Evolutionary conservation across 1,139 yeast genomes (phyloP).

Genomic region (Zygoascus sp.): DNA sequence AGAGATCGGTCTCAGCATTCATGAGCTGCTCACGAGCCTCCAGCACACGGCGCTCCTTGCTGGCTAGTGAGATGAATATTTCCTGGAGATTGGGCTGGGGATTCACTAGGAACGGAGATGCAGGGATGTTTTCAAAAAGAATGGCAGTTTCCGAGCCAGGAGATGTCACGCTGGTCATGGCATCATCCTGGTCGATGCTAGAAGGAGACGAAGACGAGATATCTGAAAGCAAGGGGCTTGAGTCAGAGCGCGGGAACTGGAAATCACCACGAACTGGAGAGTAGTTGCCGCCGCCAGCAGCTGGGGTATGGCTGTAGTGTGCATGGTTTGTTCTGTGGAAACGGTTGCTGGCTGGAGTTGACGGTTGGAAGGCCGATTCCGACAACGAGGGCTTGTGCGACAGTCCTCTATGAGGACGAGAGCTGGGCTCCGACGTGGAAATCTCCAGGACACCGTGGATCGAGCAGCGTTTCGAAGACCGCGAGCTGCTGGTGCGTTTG

Average conservation of each 20-base stretch:
- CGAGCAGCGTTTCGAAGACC: constrained; percentile 5
- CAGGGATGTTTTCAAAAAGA: background rate
- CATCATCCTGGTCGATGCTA: constrained; percentile 14
- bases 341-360: constrained; percentile 8
- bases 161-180: constrained; percentile 11
- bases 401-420: constrained; percentile 1
- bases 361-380: constrained; percentile 9
- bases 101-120: constrained; percentile 25
- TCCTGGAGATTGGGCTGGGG: constrained; percentile 32
- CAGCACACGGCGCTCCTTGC: constrained; percentile 36
- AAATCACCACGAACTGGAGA: background rate
- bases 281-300: no score
- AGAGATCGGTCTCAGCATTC: constrained; percentile 29
- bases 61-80: constrained; percentile 34
- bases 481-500: background rate
- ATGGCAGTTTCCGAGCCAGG: constrained; percentile 9
- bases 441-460: constrained; percentile 7
- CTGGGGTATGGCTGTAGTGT: background rate
- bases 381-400: constrained; percentile 13
- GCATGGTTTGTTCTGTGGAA: constrained; percentile 1
- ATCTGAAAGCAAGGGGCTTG: constrained; percentile 1
- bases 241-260: constrained; percentile 2
- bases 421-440: background rate
- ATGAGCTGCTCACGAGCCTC: constrained; percentile 34
- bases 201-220: constrained; percentile 8